These are phyloP conservation scores for Fusarium guadeloupense DNA, from an alignment of 2,329 filamentous ascomycete genomes.

Conservation along the genomic window DNA sequence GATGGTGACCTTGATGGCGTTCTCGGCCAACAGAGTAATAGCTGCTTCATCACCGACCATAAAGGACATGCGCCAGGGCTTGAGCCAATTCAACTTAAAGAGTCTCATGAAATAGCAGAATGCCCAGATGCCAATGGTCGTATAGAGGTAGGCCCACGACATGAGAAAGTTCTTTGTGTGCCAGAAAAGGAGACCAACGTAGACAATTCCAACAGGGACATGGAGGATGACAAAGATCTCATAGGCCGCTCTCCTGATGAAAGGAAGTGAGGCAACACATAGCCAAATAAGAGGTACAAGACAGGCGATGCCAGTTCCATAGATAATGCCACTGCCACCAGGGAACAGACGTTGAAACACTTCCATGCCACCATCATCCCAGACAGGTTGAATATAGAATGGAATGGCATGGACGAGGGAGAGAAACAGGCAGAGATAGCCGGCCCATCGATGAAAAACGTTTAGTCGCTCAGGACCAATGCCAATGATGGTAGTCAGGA, in stretches of 20 bases:
- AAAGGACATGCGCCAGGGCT: slow-evolving; percentile 81
- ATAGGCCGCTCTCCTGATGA: slow-evolving; percentile 80
- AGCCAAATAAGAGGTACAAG: slow-evolving; percentile 84
- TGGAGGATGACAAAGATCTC: slow-evolving; percentile 87
- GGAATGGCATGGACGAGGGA: slow-evolving; percentile 86
- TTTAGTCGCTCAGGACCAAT: slow-evolving; percentile 93
- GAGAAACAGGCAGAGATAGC: slow-evolving; percentile 84
- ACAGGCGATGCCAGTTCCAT: slow-evolving; percentile 86
- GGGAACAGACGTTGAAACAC: slow-evolving; percentile 77
- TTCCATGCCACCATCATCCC: slow-evolving; percentile 77
- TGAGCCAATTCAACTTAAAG: slow-evolving; percentile 90
- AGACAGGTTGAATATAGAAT: slow-evolving; percentile 89
- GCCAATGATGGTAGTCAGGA: slow-evolving; percentile 84
- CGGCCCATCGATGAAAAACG: slow-evolving; percentile 91
- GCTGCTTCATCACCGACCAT: slow-evolving; percentile 91
- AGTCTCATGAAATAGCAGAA: slow-evolving; percentile 78
- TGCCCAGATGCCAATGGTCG: slow-evolving; percentile 81
- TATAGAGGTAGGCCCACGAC: slow-evolving; percentile 89
- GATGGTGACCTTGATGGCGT: slow-evolving; percentile 94
- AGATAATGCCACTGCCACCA: slow-evolving; percentile 72
- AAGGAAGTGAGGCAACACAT: slow-evolving; percentile 83
- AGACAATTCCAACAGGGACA: slow-evolving; percentile 81
- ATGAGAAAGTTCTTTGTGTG: slow-evolving; percentile 92
- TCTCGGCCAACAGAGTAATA: slow-evolving; percentile 88
- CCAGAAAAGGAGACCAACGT: slow-evolving; percentile 91